Evolutionary conservation across 768 basidiomycete genomes (phyloP), one percentile per base, ranked within the genome.

Genomic region (Leccinum uliginosum): DNA sequence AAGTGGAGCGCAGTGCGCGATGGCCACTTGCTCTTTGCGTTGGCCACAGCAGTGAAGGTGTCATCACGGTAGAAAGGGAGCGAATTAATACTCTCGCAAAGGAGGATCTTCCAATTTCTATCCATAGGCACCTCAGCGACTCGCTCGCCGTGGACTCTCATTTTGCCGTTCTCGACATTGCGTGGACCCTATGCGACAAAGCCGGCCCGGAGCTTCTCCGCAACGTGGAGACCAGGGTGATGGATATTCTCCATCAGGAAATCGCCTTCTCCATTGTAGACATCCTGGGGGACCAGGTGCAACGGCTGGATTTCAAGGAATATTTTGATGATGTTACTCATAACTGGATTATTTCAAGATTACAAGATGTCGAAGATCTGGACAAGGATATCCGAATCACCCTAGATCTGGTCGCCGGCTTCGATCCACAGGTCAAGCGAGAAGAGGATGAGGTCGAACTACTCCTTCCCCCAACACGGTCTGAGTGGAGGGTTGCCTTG

Each of bases 1-100:
- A 93, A 61, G 78, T 94, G n/a, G 95, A 97, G 73, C 86, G 90
- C 44, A 84, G 84, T 59, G 89, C 87, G 32, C 82, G 90, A 45
- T 87, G 89, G 83, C 92, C 92, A 2, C 79, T 93, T 26, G 79
- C 79, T 15, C 78, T 93, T 34, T 86, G 83, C 40, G 67, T 77
- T 23, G 74, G 72, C 17, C 73, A 71, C 54, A 60, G 63, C 17
- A 69, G 67, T 15, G 70, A 72, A 48, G 80, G 81, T 30, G 72
- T 88, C 27, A 69, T 91, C 51, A 70, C 93, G 23, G 74, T 90
- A 14, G 89, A 93, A 71, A 79, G 92, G 56, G 93, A 95, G 69
- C 83, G 91, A 24, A 76, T 88, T 10, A 85, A 86, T 3, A 71
- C 76, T 6, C 68, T 90, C 26, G 82, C 83, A 8, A 71, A 69